A percentile compares a stretch with the other conserved stretches of the same genome.
Conservation (phyloP, 2,329 filamentous ascomycete species). For the Blumeria graminis region DNA sequence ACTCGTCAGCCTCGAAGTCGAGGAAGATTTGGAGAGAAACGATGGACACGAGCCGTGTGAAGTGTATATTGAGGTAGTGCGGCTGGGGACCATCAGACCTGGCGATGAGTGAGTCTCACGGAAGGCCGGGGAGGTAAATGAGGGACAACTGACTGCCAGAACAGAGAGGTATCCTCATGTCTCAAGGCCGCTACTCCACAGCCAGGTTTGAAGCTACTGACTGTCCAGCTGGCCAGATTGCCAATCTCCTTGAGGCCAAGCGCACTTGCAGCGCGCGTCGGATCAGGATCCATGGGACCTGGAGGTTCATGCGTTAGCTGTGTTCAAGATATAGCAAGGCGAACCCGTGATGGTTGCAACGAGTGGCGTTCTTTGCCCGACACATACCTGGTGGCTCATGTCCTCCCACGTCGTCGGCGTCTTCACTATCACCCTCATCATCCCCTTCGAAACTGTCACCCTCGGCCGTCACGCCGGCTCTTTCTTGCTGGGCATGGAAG, state of each 20-base stretch:
- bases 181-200: slow-evolving; percentile 56
- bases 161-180: slow-evolving; percentile 45
- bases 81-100: slow-evolving; percentile 68
- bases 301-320: no score
- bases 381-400: no score
- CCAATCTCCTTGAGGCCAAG: slow-evolving; percentile 56
- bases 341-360: no score
- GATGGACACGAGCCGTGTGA: slow-evolving; percentile 61
- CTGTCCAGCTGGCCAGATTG: slow-evolving; percentile 61
- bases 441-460: no score
- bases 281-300: slow-evolving; percentile 12
- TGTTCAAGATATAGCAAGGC: no score
- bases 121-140: no score
- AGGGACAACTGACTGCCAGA: slow-evolving; percentile 45
- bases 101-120: background rate
- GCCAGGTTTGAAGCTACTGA: slow-evolving; percentile 59
- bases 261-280: slow-evolving; percentile 24
- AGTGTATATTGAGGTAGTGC: slow-evolving; percentile 63
- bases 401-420: no score
- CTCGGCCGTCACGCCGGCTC: no score
- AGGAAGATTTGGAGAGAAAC: slow-evolving; percentile 61
- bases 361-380: no score
- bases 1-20: slow-evolving; percentile 82
- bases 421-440: no score
- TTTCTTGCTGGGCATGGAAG: no score